Conservation (phyloP, 192 early-diverging fungal species). For the Entomortierella beljakovae region DNA sequence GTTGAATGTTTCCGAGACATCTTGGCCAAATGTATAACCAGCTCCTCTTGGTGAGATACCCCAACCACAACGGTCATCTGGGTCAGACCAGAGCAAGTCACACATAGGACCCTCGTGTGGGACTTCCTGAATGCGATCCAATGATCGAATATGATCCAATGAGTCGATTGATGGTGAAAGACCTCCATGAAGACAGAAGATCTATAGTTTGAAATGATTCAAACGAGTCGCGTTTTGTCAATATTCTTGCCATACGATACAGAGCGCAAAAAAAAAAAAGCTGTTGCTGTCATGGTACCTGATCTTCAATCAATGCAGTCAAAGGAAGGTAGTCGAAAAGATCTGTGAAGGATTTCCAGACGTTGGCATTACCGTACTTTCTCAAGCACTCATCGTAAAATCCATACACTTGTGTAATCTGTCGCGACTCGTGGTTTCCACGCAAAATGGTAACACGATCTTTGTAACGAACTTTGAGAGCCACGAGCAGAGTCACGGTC, state of each 20-base stretch:
- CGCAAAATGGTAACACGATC: conserved; percentile 95
- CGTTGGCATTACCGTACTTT: conserved; percentile 98
- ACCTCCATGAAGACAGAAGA: conserved; percentile 99
- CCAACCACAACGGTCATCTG: conserved; percentile 90
- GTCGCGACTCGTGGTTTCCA: conserved; percentile 98
- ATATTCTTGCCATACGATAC: too few relatives aligned
- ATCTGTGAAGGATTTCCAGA: conserved; percentile 98
- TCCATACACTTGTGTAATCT: conserved; percentile 99
- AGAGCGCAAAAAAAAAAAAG: too few relatives aligned
- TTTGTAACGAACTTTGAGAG: conserved; percentile 93
- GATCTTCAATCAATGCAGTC: conserved; percentile 96
- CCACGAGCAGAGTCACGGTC: conserved; percentile 95
- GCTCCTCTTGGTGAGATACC: conserved; percentile 89
- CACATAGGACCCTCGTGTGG: conserved; percentile 92
- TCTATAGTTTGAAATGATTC: conserved; percentile 46
- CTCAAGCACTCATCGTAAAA: conserved; percentile 99
- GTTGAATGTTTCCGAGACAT: conserved; percentile 88
- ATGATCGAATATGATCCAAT: conserved; percentile 95
- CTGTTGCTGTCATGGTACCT: conserved; percentile 50
- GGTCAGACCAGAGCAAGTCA: conserved; percentile 90
- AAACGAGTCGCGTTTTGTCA: not conserved
- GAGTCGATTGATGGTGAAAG: conserved; percentile 94
- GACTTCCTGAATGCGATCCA: conserved; percentile 96
- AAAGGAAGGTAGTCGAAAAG: conserved; percentile 98
- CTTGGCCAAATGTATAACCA: conserved; percentile 91